phyloP scores from a whole-genome alignment of 108 stramenopile genomes.

The Stephanodiscus triporus region DNA sequence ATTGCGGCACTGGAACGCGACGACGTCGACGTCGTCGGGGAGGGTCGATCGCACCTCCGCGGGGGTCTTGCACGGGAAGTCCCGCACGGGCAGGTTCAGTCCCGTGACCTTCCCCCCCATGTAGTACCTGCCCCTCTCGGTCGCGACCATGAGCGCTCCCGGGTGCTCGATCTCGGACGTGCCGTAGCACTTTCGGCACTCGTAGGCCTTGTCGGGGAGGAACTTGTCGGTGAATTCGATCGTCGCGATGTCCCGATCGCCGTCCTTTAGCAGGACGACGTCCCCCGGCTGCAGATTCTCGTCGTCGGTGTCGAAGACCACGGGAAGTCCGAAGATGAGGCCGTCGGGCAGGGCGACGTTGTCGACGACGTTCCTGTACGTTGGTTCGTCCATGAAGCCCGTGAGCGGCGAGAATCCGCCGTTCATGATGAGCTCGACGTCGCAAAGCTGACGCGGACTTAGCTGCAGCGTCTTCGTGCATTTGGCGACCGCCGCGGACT shows the following conservation, averaged over 20 bases:
- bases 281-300: conserved; percentile 90
- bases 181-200: conserved; percentile 96
- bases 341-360: conserved; percentile 92
- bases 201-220: conserved; percentile 92
- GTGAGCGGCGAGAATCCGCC: conserved; percentile 98
- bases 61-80: conserved; percentile 98
- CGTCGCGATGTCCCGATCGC: conserved; percentile 92
- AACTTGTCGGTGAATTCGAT: conserved; percentile 95
- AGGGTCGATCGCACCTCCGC: conserved; percentile 92
- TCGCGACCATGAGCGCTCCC: conserved; percentile 97
- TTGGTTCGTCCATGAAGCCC: conserved; percentile 96
- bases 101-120: conserved; percentile 98
- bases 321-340: conserved; percentile 96
- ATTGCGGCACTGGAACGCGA: conserved; percentile 99
- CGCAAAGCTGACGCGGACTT: conserved; percentile 95
- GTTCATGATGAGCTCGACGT: conserved; percentile 97
- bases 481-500: conserved; percentile 90
- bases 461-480: conserved; percentile 86
- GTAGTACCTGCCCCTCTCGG: conserved; percentile 97
- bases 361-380: conserved; percentile 92
- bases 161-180: conserved; percentile 97
- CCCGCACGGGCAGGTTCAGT: conserved; percentile 94
- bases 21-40: conserved; percentile 95
- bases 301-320: conserved; percentile 96
- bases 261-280: conserved; percentile 94